Percentiles rank a stretch among this genome's conserved stretches.
Conservation (phyloP, 169 alveolate genomes). For the Plasmodium blacklocki region DNA sequence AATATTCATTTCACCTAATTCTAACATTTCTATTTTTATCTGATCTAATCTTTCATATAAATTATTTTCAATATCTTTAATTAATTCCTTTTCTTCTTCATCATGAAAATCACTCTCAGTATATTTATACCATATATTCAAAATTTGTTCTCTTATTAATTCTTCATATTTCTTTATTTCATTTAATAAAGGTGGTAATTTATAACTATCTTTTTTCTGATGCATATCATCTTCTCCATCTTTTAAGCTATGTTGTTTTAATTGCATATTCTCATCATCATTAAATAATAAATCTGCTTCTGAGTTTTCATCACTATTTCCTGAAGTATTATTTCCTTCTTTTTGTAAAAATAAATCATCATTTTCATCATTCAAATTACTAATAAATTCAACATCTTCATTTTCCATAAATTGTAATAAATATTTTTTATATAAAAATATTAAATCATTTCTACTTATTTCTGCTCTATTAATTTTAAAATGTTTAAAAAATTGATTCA, state of each 20-base stretch:
- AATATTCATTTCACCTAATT: slow-evolving; percentile 71
- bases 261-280: slow-evolving; percentile 10
- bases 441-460: slow-evolving; percentile 76
- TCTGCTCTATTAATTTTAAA: slow-evolving; percentile 76
- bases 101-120: slow-evolving; percentile 77
- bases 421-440: slow-evolving; percentile 71
- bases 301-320: neutral
- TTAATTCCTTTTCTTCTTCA: slow-evolving; percentile 69
- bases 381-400: slow-evolving; percentile 73
- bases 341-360: slow-evolving; percentile 22
- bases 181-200: slow-evolving; percentile 59
- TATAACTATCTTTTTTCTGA: slow-evolving; percentile 30
- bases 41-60: slow-evolving; percentile 74
- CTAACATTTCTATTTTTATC: slow-evolving; percentile 71
- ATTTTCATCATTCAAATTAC: slow-evolving; percentile 62
- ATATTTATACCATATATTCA: slow-evolving; percentile 75
- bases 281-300: neutral
- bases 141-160: slow-evolving; percentile 73
- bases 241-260: neutral
- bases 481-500: slow-evolving; percentile 72
- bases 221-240: slow-evolving; percentile 5
- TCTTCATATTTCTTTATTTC: slow-evolving; percentile 74
- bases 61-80: slow-evolving; percentile 71
- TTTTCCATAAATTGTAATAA: slow-evolving; percentile 76
- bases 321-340: slow-evolving; percentile 2